Conservation (phyloP, 352 stramenopile genomes). For the Stramenopiles sp. region DNA sequence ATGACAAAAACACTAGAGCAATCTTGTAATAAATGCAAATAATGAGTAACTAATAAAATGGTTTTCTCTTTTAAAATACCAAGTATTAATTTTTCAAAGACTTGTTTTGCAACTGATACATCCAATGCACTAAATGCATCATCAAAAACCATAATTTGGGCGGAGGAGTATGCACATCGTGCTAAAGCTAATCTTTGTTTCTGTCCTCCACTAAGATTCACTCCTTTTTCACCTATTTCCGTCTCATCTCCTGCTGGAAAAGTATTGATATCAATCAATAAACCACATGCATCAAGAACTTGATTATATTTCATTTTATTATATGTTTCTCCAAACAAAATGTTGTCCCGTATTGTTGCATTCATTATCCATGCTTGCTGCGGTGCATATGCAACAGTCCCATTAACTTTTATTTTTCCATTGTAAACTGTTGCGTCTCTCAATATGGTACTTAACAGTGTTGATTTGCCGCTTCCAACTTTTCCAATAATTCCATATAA, state of each 20-base stretch:
- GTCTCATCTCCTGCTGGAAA: conserved; percentile 62
- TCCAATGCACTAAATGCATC: conserved; percentile 87
- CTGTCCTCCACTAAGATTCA: conserved; percentile 89
- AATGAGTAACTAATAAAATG: conserved; percentile 76
- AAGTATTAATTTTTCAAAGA: conserved; percentile 80
- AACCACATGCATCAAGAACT: conserved; percentile 39
- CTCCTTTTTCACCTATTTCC: conserved; percentile 91
- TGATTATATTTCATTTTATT: conserved; percentile 25
- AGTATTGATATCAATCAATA: conserved; percentile 38
- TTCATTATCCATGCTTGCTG: conserved; percentile 77
- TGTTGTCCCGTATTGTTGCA: conserved; percentile 72
- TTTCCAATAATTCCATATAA: conserved; percentile 79
- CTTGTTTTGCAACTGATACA: conserved; percentile 73
- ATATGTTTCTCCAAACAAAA: conserved; percentile 41
- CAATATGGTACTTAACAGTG: conserved; percentile 69
- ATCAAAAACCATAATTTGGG: conserved; percentile 85
- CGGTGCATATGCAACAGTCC: conserved; percentile 46
- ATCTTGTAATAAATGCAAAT: conserved; percentile 61
- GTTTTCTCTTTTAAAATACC: conserved; percentile 49
- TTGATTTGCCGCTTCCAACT: conserved; percentile 84
- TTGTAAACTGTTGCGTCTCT: too few relatives aligned
- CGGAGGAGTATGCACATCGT: conserved; percentile 69
- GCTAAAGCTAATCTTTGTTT: conserved; percentile 73
- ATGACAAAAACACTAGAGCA: conserved; percentile 43
- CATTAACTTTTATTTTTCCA: conserved; percentile 51